A percentile compares a stretch with the other conserved stretches of the same genome.
These are phyloP conservation scores for Trichoderma gracile DNA, from an alignment of 2,329 filamentous ascomycete species.

Conservation along the genomic window DNA sequence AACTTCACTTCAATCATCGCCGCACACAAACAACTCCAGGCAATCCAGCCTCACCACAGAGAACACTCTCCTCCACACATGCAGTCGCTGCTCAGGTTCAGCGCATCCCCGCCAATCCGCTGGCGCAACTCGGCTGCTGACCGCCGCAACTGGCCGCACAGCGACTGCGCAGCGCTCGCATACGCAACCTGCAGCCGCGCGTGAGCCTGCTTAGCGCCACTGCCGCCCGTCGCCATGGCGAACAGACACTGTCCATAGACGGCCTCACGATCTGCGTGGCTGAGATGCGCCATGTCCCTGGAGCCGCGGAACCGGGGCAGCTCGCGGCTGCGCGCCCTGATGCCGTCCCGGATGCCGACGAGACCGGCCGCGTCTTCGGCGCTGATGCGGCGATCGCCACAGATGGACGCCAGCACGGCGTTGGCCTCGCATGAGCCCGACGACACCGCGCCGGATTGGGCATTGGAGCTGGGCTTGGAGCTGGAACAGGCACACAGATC, in stretches of 20 bases:
- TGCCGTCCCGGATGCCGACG: neutral
- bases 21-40: neutral
- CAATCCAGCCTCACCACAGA: constrained; percentile 6
- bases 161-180: neutral
- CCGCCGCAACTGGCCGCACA: constrained; percentile 18
- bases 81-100: constrained; percentile 15
- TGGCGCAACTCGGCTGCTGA: constrained; percentile 6
- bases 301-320: neutral
- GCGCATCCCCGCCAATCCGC: neutral
- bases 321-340: neutral
- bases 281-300: constrained; percentile 5
- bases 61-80: constrained; percentile 8
- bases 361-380: neutral
- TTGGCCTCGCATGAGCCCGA: neutral
- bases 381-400: neutral
- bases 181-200: constrained; percentile 10
- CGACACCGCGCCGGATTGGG: neutral
- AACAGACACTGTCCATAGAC: neutral
- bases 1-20: neutral
- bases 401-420: constrained; percentile 1
- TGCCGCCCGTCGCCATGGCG: constrained; percentile 12
- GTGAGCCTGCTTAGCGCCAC: neutral
- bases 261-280: constrained; percentile 6
- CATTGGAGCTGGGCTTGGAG: neutral
- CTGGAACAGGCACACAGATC: constrained; percentile 8